These are phyloP conservation scores for Lumnitzera racemosa DNA, from an alignment of 345 rosid genomes.

Conservation along the genomic window DNA sequence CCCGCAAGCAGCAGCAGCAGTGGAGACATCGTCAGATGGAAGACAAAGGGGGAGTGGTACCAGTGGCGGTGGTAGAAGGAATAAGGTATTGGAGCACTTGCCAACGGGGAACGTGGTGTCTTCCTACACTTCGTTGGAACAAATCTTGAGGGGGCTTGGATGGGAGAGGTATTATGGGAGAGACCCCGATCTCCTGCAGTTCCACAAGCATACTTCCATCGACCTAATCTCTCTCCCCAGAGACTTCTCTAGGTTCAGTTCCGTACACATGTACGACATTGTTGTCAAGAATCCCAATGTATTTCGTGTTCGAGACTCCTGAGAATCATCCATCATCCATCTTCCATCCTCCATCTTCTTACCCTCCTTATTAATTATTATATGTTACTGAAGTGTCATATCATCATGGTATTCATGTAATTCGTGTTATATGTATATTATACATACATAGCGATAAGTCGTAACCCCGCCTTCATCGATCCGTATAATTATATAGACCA, in stretches of 20 bases:
- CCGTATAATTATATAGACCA: background rate
- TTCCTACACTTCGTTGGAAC: constrained; percentile 57
- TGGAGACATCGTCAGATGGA: constrained; percentile 1
- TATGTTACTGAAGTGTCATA: background rate
- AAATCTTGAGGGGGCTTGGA: constrained; percentile 52
- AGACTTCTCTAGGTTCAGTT: constrained; percentile 65
- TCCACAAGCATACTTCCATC: constrained; percentile 63
- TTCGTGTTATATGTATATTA: background rate
- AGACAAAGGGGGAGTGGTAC: constrained; percentile 18
- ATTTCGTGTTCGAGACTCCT: constrained; percentile 63
- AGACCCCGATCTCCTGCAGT: constrained; percentile 53
- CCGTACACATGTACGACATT: constrained; percentile 82
- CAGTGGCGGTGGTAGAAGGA: constrained; percentile 17
- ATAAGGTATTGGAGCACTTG: constrained; percentile 58
- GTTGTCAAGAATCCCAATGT: constrained; percentile 77
- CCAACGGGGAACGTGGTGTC: constrained; percentile 53
- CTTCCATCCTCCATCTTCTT: too few relatives aligned
- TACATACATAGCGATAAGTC: too few relatives aligned
- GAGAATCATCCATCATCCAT: background rate
- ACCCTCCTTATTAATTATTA: too few relatives aligned
- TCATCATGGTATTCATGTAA: background rate
- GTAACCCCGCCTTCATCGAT: too few relatives aligned
- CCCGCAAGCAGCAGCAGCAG: constrained; percentile 40
- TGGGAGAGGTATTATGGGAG: constrained; percentile 88
- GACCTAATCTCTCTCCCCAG: constrained; percentile 84